Conservation (phyloP, 495 filamentous ascomycete genomes). For the Stereocaulon alpinum region DNA sequence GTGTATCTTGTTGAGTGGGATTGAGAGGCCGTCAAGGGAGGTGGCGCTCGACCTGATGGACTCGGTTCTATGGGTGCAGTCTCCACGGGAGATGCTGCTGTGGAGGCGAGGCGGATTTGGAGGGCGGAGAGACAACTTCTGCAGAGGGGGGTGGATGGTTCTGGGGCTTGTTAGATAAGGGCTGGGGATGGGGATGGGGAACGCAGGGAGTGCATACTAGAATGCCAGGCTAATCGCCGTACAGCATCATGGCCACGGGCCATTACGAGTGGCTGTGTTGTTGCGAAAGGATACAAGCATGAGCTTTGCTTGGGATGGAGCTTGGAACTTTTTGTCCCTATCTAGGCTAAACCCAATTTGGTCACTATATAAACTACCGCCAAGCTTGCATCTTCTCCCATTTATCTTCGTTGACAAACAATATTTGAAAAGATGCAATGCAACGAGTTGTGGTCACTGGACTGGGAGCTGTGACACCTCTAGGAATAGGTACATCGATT, state of each 20-base stretch:
- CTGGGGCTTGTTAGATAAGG: slow-evolving; percentile 21
- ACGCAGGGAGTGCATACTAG: slow-evolving; percentile 4
- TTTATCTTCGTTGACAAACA: no score
- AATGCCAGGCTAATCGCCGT: slow-evolving; percentile 10
- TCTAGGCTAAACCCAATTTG: neutral
- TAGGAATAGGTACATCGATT: slow-evolving; percentile 58
- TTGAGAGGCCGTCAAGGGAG: slow-evolving; percentile 21
- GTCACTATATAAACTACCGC: neutral
- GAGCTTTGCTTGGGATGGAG: no score
- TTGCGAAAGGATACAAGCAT: no score
- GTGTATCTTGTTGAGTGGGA: slow-evolving; percentile 39
- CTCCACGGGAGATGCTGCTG: slow-evolving; percentile 26
- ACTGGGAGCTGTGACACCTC: slow-evolving; percentile 81
- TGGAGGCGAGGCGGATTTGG: slow-evolving; percentile 37
- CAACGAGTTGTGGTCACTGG: slow-evolving; percentile 93
- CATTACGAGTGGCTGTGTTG: slow-evolving; percentile 1
- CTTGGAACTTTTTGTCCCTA: neutral
- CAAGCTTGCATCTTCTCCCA: no score
- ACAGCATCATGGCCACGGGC: neutral
- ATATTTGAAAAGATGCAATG: slow-evolving; percentile 45
- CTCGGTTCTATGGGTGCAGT: slow-evolving; percentile 26
- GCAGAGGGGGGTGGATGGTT: slow-evolving; percentile 39
- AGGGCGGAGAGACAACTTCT: slow-evolving; percentile 36
- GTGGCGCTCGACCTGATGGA: slow-evolving; percentile 16
- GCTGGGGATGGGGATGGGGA: neutral